phyloP scores from a whole-genome alignment of 179 eudicot species.

The Amaranthus tricolor region DNA sequence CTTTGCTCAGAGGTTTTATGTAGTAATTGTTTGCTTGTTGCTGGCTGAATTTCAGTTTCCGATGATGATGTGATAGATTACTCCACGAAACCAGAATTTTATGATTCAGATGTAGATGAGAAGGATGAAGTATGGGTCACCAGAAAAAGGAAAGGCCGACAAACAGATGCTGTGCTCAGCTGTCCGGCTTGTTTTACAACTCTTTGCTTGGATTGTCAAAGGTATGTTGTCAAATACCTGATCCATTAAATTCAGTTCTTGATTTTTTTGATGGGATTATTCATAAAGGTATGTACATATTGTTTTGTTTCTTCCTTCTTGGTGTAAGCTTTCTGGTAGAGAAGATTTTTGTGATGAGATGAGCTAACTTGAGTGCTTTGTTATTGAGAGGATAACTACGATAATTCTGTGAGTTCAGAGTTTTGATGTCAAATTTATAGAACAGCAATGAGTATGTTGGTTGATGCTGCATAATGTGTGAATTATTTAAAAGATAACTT shows the following conservation, averaged over 20 bases:
- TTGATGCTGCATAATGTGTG: background rate
- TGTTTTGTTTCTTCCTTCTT: no score
- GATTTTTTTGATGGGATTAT: background rate
- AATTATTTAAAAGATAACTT: background rate
- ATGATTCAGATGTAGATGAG: slow-evolving; percentile 70
- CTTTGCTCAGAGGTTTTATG: background rate
- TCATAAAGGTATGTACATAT: background rate
- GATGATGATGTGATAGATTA: slow-evolving; percentile 86
- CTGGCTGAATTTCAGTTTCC: slow-evolving; percentile 48
- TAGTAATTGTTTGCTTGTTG: background rate
- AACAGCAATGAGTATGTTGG: background rate
- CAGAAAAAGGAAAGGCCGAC: slow-evolving; percentile 52
- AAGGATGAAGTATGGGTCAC: slow-evolving; percentile 80
- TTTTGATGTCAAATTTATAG: background rate
- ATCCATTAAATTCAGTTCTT: background rate
- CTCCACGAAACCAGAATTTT: slow-evolving; percentile 72
- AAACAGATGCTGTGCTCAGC: slow-evolving; percentile 82
- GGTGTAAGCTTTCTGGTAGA: background rate
- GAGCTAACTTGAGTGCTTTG: background rate
- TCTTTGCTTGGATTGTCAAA: slow-evolving; percentile 69
- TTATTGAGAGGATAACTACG: background rate
- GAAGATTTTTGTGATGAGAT: background rate
- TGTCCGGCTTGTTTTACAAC: slow-evolving; percentile 97
- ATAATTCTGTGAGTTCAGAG: background rate
- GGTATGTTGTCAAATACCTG: slow-evolving; percentile 36